Percentiles rank a stretch among this genome's conserved stretches.
phyloP scores from a whole-genome alignment of 257 asterid genomes.

The Solanum sejunctum region DNA sequence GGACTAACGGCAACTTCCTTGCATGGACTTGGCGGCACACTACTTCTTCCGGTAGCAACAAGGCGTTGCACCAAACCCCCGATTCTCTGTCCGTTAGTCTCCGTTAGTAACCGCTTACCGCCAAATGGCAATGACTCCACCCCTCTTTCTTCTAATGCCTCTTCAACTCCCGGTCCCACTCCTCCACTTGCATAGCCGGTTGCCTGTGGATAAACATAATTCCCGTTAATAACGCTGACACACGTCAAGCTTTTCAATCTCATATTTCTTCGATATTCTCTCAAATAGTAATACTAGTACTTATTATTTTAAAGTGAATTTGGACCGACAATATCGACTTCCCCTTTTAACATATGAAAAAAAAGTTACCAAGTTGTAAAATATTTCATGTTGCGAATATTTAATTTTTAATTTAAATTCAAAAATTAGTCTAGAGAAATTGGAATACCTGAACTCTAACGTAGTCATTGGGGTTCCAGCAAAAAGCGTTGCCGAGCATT shows the following conservation, averaged over 20 bases:
- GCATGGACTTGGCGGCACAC: slow-evolving; percentile 96
- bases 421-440: neutral
- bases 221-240: neutral
- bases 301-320: neutral
- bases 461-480: slow-evolving; percentile 77
- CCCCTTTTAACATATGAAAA: neutral
- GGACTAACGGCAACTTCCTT: slow-evolving; percentile 78
- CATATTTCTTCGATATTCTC: neutral
- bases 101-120: slow-evolving; percentile 81
- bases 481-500: slow-evolving; percentile 79
- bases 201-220: slow-evolving; percentile 20
- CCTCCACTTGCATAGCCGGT: slow-evolving; percentile 32
- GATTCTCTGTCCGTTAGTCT: slow-evolving; percentile 70
- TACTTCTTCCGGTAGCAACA: slow-evolving; percentile 58
- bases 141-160: slow-evolving; percentile 53
- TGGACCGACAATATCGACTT: neutral
- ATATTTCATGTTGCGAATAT: neutral
- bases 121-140: slow-evolving; percentile 80
- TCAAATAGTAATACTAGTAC: neutral
- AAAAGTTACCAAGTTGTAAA: neutral
- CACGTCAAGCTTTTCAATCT: neutral
- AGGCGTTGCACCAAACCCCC: slow-evolving; percentile 69
- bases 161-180: slow-evolving; percentile 18
- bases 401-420: neutral
- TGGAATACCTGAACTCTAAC: slow-evolving; percentile 74